Evolutionary conservation across 345 rosid genomes (phyloP).

Genomic region (Hibiscus syriacus): DNA sequence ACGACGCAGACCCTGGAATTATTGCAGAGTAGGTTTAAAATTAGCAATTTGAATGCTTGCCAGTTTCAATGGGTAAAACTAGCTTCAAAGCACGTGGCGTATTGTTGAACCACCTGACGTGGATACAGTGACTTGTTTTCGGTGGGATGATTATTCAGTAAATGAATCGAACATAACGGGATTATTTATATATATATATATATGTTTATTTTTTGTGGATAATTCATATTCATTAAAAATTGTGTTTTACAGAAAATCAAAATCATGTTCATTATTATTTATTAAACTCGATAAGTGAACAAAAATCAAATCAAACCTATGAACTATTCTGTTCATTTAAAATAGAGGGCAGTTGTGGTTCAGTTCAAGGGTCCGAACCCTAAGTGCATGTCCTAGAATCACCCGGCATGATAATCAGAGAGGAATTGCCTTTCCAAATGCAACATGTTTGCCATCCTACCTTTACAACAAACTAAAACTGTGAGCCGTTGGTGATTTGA

Average conservation of each 20-base stretch:
- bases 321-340: not conserved
- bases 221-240: too few relatives aligned
- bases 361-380: not conserved
- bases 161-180: not conserved
- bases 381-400: not conserved
- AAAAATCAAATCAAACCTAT: not conserved
- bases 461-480: too few relatives aligned
- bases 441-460: conserved; percentile 93
- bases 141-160: not conserved
- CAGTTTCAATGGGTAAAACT: not conserved
- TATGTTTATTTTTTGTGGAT: too few relatives aligned
- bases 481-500: not conserved
- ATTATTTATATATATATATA: too few relatives aligned
- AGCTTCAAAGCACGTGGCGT: not conserved
- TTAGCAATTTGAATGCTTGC: not conserved
- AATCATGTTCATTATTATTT: not conserved
- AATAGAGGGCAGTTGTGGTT: too few relatives aligned
- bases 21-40: too few relatives aligned
- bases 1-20: not conserved
- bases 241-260: too few relatives aligned
- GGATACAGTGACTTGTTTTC: not conserved
- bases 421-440: conserved; percentile 89
- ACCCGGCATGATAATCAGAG: conserved; percentile 20
- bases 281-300: not conserved
- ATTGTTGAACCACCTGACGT: too few relatives aligned